Conservation (phyloP, 495 filamentous ascomycete species). For the Pseudotulostoma volvatum region DNA sequence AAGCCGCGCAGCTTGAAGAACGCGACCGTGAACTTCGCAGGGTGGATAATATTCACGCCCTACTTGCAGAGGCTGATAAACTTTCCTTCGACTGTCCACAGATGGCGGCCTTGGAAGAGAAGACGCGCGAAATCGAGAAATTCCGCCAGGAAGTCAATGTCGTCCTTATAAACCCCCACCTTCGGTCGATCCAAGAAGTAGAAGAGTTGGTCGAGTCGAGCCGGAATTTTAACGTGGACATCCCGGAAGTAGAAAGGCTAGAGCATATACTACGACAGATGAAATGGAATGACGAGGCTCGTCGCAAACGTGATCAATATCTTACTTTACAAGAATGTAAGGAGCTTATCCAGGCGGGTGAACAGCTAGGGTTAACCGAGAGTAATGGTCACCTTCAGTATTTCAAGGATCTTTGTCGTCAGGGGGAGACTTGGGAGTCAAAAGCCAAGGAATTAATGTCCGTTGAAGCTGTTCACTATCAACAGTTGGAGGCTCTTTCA, state of each 20-base stretch:
- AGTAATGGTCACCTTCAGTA: constrained; percentile 60
- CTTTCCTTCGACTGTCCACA: constrained; percentile 92
- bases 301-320: constrained; percentile 40
- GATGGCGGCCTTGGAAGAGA: constrained; percentile 73
- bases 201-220: constrained; percentile 81
- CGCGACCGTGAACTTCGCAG: constrained; percentile 77
- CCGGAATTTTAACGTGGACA: constrained; percentile 81
- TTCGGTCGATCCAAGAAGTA: constrained; percentile 52
- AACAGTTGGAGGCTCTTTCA: constrained; percentile 83
- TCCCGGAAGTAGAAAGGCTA: constrained; percentile 78
- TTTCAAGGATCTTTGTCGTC: constrained; percentile 56
- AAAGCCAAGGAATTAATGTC: constrained; percentile 90
- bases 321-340: constrained; percentile 61
- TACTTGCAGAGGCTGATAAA: constrained; percentile 70
- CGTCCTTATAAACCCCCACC: constrained; percentile 45
- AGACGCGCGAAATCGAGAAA: constrained; percentile 67
- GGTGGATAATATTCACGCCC: constrained; percentile 71
- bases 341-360: constrained; percentile 58
- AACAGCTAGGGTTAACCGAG: constrained; percentile 56
- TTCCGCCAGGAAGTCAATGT: constrained; percentile 66
- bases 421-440: constrained; percentile 75
- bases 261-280: constrained; percentile 67
- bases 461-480: constrained; percentile 78
- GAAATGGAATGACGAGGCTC: constrained; percentile 73
- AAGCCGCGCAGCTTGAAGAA: constrained; percentile 72